phyloP scores from a whole-genome alignment of 2,329 filamentous ascomycete genomes.

The Alternaria arborescens region DNA sequence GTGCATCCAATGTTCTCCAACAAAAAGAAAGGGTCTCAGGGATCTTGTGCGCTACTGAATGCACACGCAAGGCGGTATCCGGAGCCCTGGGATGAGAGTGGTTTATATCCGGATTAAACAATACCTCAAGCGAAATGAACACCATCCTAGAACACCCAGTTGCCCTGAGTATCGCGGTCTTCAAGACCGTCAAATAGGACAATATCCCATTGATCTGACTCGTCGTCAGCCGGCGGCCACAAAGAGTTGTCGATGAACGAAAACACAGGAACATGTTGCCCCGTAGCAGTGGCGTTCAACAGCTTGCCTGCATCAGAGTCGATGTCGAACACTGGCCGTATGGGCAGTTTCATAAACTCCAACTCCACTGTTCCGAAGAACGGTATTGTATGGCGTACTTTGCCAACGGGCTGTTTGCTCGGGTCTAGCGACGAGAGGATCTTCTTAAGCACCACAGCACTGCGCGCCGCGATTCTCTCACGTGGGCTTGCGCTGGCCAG shows the following conservation, averaged over 20 bases:
- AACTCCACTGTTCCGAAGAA: constrained; percentile 49
- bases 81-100: background rate
- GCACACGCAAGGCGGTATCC: constrained; percentile 11
- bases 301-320: constrained; percentile 41
- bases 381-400: constrained; percentile 39
- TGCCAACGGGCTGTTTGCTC: constrained; percentile 30
- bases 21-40: background rate
- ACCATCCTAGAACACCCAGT: constrained; percentile 37
- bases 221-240: constrained; percentile 36
- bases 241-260: constrained; percentile 47
- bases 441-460: constrained; percentile 46
- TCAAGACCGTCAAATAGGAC: constrained; percentile 48
- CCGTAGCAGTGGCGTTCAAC: constrained; percentile 34
- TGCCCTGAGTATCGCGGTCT: constrained; percentile 45
- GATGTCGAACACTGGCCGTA: constrained; percentile 40
- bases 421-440: constrained; percentile 45
- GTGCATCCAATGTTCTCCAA: background rate
- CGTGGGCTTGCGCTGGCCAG: constrained; percentile 40
- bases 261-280: constrained; percentile 42
- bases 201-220: constrained; percentile 44
- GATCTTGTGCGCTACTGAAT: constrained; percentile 2
- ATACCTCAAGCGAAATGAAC: background rate
- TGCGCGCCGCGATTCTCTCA: constrained; percentile 47
- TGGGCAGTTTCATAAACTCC: constrained; percentile 38
- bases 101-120: background rate